These are phyloP conservation scores for Magnaporthiopsis rhizophila DNA, from an alignment of 2,329 filamentous ascomycete genomes.

Conservation along the genomic window DNA sequence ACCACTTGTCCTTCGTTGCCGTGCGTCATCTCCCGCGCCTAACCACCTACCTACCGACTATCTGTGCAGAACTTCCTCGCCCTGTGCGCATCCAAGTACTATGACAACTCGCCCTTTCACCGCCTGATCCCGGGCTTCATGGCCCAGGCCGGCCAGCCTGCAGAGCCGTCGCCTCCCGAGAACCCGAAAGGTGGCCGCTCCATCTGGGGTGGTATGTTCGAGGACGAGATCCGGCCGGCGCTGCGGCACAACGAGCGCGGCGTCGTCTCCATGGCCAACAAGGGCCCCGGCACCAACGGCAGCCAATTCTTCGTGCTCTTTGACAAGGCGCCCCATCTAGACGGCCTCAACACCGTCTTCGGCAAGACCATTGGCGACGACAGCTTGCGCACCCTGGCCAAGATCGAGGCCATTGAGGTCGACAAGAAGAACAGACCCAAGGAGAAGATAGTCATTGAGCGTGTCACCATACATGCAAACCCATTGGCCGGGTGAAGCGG, in stretches of 20 bases:
- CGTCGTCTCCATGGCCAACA: conserved; percentile 72
- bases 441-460: conserved; percentile 59
- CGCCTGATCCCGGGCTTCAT: conserved; percentile 76
- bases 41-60: not conserved
- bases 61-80: conserved; percentile 72
- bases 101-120: conserved; percentile 69
- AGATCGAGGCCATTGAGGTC: conserved; percentile 62
- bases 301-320: conserved; percentile 79
- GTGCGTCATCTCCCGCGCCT: conserved; percentile 2
- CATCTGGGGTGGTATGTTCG: conserved; percentile 67
- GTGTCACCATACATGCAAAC: conserved; percentile 70
- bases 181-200: conserved; percentile 62
- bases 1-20: not conserved
- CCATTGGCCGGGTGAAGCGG: conserved; percentile 49
- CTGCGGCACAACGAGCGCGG: conserved; percentile 62
- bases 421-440: conserved; percentile 73
- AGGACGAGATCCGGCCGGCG: conserved; percentile 70
- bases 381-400: conserved; percentile 55
- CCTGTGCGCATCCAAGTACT: conserved; percentile 73
- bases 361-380: conserved; percentile 64
- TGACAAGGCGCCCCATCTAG: conserved; percentile 69
- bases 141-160: conserved; percentile 64
- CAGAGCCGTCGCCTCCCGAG: conserved; percentile 39
- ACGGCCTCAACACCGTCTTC: conserved; percentile 80
- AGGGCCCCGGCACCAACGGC: conserved; percentile 64